These are phyloP conservation scores for Microcera coccophila DNA, from an alignment of 2,329 filamentous ascomycete genomes.

Conservation along the genomic window DNA sequence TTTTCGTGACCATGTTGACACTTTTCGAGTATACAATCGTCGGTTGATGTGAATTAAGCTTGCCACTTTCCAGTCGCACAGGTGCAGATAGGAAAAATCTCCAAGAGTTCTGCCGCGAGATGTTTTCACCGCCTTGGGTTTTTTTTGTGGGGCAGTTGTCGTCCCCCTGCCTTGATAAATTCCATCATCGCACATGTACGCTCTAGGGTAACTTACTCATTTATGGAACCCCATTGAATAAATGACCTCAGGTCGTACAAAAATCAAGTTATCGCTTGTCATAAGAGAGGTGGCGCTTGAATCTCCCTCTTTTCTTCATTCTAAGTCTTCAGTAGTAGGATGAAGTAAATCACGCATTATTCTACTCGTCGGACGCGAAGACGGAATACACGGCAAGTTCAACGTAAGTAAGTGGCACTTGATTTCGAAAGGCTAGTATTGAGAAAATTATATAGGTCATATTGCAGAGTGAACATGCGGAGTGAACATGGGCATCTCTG, in stretches of 20 bases:
- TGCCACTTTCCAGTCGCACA: conserved; percentile 10
- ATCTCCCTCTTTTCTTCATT: too few relatives aligned
- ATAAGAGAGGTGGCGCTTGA: too few relatives aligned
- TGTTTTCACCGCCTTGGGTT: conserved; percentile 25
- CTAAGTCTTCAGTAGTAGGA: too few relatives aligned
- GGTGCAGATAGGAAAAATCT: conserved; percentile 26
- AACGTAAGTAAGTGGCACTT: too few relatives aligned
- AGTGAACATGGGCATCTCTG: background rate
- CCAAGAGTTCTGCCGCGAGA: conserved; percentile 28
- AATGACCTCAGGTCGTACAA: too few relatives aligned
- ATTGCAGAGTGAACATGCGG: too few relatives aligned
- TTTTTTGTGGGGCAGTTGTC: conserved; percentile 22
- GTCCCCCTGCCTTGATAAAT: background rate
- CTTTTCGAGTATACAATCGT: conserved; percentile 1
- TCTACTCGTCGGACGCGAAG: too few relatives aligned
- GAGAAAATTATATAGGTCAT: conserved; percentile 13
- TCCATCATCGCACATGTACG: background rate
- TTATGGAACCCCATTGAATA: too few relatives aligned
- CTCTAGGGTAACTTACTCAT: background rate
- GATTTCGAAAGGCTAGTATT: conserved; percentile 21
- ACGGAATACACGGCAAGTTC: too few relatives aligned
- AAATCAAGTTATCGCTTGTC: too few relatives aligned
- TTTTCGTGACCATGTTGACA: conserved; percentile 39
- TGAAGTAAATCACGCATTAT: too few relatives aligned
- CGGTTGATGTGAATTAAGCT: conserved; percentile 14